Evolutionary conservation across 108 stramenopile genomes (phyloP).

Genomic region (Stephanodiscus minutulus): DNA sequence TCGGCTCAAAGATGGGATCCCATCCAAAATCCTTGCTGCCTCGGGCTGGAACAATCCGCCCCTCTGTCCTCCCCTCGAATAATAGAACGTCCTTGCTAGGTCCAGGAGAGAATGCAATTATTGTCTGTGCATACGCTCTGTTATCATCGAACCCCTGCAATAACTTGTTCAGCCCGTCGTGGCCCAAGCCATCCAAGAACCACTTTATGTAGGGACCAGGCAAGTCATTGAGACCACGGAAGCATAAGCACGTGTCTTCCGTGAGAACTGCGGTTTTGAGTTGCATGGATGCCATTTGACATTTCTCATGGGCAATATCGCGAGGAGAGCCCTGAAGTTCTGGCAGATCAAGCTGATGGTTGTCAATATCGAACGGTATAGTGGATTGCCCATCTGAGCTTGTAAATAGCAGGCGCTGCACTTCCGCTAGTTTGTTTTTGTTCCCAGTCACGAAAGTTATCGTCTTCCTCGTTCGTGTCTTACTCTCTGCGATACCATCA

Average conservation of each 20-base stretch:
- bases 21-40: conserved; percentile 86
- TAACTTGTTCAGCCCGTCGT: conserved; percentile 85
- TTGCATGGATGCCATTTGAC: conserved; percentile 63
- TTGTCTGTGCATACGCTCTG: conserved; percentile 90
- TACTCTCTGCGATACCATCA: conserved; percentile 1
- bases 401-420: conserved; percentile 55
- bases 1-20: conserved; percentile 91
- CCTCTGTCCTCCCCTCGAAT: conserved; percentile 63
- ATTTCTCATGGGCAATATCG: conserved; percentile 88
- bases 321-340: conserved; percentile 85
- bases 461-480: conserved; percentile 7
- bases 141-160: conserved; percentile 72
- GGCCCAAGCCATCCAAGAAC: conserved; percentile 88
- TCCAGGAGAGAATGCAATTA: conserved; percentile 82
- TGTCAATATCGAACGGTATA: conserved; percentile 47
- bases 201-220: conserved; percentile 97
- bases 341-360: conserved; percentile 56
- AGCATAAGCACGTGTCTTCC: conserved; percentile 91
- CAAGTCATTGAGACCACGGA: conserved; percentile 82
- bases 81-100: conserved; percentile 71
- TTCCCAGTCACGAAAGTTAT: conserved; percentile 94
- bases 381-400: conserved; percentile 7
- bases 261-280: conserved; percentile 81
- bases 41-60: conserved; percentile 81
- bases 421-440: conserved; percentile 91